phyloP scores from a whole-genome alignment of 805 yeast genomes.

The Ogataea henricii region DNA sequence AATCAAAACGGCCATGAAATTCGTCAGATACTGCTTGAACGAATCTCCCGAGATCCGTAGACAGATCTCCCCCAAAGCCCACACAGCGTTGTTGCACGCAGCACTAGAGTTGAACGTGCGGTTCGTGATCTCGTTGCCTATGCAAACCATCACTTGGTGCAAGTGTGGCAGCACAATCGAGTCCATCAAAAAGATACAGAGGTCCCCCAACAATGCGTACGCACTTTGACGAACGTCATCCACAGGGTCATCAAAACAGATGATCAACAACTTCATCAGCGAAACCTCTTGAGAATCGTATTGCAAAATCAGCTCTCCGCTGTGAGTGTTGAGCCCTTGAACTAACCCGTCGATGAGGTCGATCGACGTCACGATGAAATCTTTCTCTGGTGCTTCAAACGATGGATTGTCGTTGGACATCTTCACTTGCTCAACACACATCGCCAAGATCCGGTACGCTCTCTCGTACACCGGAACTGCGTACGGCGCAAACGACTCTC shows the following conservation, averaged over 20 bases:
- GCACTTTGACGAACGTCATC: constrained; percentile 94
- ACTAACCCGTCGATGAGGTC: constrained; percentile 91
- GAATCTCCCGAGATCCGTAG: constrained; percentile 52
- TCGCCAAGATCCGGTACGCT: constrained; percentile 66
- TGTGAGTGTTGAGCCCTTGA: constrained; percentile 77
- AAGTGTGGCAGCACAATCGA: constrained; percentile 48
- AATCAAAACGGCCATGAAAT: constrained; percentile 56
- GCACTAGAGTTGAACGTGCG: constrained; percentile 53
- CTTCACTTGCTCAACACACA: constrained; percentile 67
- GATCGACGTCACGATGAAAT: constrained; percentile 82
- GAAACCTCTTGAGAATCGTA: constrained; percentile 33
- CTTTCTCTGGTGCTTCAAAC: constrained; percentile 80
- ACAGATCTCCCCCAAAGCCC: constrained; percentile 90
- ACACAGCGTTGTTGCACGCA: constrained; percentile 84
- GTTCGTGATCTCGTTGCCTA: constrained; percentile 67
- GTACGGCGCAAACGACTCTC: constrained; percentile 82
- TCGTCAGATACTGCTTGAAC: constrained; percentile 53
- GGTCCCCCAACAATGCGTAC: constrained; percentile 87
- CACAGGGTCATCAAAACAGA: constrained; percentile 71
- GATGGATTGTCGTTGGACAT: constrained; percentile 65
- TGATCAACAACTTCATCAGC: constrained; percentile 62
- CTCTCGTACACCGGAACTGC: constrained; percentile 85
- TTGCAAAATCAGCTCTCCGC: constrained; percentile 51
- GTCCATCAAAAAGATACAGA: constrained; percentile 62
- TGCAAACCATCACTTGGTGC: constrained; percentile 58